These are phyloP conservation scores for Candida nemodendra DNA, from an alignment of 805 yeast species.

Conservation along the genomic window DNA sequence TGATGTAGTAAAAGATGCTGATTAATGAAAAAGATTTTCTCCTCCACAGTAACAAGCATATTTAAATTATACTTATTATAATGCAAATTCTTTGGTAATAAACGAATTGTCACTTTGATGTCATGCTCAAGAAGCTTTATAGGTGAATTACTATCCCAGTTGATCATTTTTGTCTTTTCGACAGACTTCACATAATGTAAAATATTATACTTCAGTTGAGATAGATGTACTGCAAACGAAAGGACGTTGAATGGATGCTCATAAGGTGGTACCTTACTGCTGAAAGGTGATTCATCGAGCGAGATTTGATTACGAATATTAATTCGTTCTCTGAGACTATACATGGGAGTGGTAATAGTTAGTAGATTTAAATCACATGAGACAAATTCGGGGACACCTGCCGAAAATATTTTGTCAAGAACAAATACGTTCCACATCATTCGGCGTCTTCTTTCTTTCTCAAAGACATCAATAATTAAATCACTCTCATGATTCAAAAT, in stretches of 20 bases:
- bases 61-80: not conserved
- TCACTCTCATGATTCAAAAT: not conserved
- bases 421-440: not conserved
- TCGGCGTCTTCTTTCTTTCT: not conserved
- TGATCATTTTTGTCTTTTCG: not conserved
- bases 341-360: not conserved
- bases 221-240: not conserved
- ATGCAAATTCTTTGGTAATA: not conserved
- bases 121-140: not conserved
- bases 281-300: not conserved
- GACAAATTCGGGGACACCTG: not conserved
- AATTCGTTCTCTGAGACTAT: not conserved
- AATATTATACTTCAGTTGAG: not conserved
- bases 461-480: not conserved
- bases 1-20: not conserved
- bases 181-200: not conserved
- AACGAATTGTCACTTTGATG: not conserved
- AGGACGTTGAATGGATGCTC: not conserved
- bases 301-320: not conserved
- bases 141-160: not conserved
- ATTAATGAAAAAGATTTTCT: not conserved
- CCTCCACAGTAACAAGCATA: not conserved
- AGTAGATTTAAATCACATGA: not conserved
- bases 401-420: not conserved
- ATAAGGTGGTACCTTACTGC: too few relatives aligned